These are phyloP conservation scores for Pelargonium hybrid DNA, from an alignment of 441 rosid species.

Conservation along the genomic window DNA sequence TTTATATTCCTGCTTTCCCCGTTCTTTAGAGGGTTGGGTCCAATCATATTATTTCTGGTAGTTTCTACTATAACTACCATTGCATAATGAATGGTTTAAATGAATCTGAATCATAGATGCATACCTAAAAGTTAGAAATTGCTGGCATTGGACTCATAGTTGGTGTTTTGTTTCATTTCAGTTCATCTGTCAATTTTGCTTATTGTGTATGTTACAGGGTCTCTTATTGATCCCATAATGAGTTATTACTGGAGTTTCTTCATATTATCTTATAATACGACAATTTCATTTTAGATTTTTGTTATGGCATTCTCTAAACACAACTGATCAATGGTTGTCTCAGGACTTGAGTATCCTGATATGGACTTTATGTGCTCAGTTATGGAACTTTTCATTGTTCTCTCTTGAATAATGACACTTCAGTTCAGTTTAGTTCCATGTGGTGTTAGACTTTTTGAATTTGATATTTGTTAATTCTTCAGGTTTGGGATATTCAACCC, in stretches of 20 bases:
- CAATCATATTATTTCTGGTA: neutral
- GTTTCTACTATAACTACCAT: neutral
- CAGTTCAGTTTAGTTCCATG: neutral
- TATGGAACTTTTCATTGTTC: neutral
- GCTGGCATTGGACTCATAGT: neutral
- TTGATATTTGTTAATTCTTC: constrained; percentile 25
- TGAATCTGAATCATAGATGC: neutral
- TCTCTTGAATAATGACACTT: neutral
- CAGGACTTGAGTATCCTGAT: neutral
- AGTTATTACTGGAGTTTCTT: neutral
- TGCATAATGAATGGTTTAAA: neutral
- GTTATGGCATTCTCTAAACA: neutral
- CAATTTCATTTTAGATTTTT: neutral
- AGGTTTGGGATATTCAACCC: constrained; percentile 96
- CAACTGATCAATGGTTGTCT: neutral
- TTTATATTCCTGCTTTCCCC: neutral
- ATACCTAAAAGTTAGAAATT: neutral
- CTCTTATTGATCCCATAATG: neutral
- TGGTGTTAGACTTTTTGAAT: neutral
- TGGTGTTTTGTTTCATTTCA: neutral
- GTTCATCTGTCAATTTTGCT: neutral
- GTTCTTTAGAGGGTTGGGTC: neutral
- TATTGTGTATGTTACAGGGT: neutral
- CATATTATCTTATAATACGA: neutral
- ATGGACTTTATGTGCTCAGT: neutral